phyloP scores from a whole-genome alignment of 768 basidiomycete genomes.

The Serendipita indica region DNA sequence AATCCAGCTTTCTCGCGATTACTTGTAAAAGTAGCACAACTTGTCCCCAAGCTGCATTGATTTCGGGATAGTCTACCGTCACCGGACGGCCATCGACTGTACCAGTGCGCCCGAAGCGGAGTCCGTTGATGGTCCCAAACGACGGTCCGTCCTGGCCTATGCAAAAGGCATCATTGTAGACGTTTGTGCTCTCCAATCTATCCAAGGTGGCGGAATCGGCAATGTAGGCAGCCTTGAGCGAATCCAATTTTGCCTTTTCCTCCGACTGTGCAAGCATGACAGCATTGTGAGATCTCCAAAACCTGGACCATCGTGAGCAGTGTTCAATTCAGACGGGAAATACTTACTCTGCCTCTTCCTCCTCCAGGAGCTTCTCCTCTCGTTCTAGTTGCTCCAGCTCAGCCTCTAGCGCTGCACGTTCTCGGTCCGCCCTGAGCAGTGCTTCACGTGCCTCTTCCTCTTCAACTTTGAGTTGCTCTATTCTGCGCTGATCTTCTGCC shows the following conservation, averaged over 20 bases:
- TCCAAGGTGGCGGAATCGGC: conserved; percentile 64
- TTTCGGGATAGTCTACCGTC: conserved; percentile 94
- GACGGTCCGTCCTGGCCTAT: conserved; percentile 80
- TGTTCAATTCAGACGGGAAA: background rate
- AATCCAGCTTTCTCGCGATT: conserved; percentile 82
- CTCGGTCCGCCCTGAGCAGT: conserved; percentile 58
- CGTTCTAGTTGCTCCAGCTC: conserved; percentile 55
- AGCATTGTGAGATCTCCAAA: conserved; percentile 69
- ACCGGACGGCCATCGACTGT: conserved; percentile 52
- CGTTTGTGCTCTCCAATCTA: conserved; percentile 80
- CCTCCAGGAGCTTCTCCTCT: conserved; percentile 65
- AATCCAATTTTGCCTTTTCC: conserved; percentile 53
- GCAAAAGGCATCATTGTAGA: conserved; percentile 91
- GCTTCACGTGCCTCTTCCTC: conserved; percentile 58
- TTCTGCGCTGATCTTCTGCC: conserved; percentile 57
- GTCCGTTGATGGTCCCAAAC: conserved; percentile 95
- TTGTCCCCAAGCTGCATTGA: conserved; percentile 98
- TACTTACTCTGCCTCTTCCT: conserved; percentile 71
- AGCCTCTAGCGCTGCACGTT: conserved; percentile 57
- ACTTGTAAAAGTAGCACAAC: conserved; percentile 84
- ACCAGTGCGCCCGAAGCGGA: conserved; percentile 48
- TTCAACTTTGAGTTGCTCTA: conserved; percentile 54
- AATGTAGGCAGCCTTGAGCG: conserved; percentile 62
- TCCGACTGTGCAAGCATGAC: conserved; percentile 50
- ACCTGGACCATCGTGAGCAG: conserved; percentile 30